These are phyloP conservation scores for Candida glaebosa DNA, from an alignment of 805 yeast genomes.

Conservation along the genomic window DNA sequence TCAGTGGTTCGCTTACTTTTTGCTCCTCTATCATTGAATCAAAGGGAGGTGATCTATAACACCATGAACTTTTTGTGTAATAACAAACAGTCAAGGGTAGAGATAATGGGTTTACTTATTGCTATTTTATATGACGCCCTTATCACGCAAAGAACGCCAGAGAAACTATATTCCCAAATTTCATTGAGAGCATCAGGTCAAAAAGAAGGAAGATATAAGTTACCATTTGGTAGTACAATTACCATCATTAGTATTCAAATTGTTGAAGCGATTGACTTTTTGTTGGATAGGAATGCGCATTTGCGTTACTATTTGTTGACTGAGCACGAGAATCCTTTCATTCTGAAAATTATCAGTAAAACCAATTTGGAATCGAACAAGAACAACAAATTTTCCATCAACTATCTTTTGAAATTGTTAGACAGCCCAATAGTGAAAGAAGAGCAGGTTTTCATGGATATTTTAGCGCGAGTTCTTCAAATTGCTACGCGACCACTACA, in stretches of 20 bases:
- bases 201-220: slow-evolving; percentile 15
- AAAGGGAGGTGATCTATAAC: slow-evolving; percentile 61
- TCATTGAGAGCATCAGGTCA: slow-evolving; percentile 42
- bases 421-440: slow-evolving; percentile 63
- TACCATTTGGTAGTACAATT: slow-evolving; percentile 66
- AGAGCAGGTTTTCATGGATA: slow-evolving; percentile 73
- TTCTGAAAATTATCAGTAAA: slow-evolving; percentile 28
- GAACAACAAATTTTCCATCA: slow-evolving; percentile 66
- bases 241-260: slow-evolving; percentile 71
- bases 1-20: slow-evolving; percentile 68
- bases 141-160: slow-evolving; percentile 54
- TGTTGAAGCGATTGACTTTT: slow-evolving; percentile 67
- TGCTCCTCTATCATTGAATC: slow-evolving; percentile 63
- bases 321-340: slow-evolving; percentile 58
- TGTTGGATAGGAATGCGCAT: slow-evolving; percentile 64
- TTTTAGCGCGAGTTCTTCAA: slow-evolving; percentile 70
- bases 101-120: slow-evolving; percentile 64
- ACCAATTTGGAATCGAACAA: slow-evolving; percentile 29
- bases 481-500: slow-evolving; percentile 71
- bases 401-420: slow-evolving; percentile 58
- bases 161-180: slow-evolving; percentile 56
- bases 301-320: slow-evolving; percentile 72
- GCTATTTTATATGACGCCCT: slow-evolving; percentile 77
- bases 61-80: slow-evolving; percentile 65
- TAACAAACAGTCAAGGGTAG: slow-evolving; percentile 75